Conservation (phyloP, 192 early-diverging fungal species). For the Entophlyctis luteolus region DNA sequence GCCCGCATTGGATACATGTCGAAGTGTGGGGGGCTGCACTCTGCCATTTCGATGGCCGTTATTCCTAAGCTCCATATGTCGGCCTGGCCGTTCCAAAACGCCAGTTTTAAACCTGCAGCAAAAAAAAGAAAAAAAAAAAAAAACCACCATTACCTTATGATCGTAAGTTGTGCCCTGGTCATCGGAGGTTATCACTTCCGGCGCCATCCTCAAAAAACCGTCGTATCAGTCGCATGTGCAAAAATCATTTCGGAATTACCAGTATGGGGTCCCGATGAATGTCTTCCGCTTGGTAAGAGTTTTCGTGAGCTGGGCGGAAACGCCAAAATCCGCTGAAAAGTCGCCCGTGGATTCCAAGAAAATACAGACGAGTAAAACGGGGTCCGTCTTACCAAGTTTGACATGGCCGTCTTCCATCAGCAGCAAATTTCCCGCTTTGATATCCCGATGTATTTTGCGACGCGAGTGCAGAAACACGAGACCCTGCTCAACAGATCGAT, state of each 20-base stretch:
- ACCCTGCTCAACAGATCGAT: conserved; percentile 34
- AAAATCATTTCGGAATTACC: conserved; percentile 20
- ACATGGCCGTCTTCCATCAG: conserved; percentile 73
- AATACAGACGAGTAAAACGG: neutral
- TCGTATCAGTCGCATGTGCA: neutral
- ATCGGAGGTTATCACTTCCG: conserved; percentile 52
- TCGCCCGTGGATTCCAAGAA: neutral
- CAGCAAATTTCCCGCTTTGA: conserved; percentile 91
- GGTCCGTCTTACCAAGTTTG: conserved; percentile 57
- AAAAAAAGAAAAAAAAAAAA: too few species aligned
- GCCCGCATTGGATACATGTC: conserved; percentile 95
- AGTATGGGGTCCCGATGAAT: conserved; percentile 92
- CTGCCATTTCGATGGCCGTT: conserved; percentile 63
- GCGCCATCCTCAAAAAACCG: conserved; percentile 41
- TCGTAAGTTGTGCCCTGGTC: conserved; percentile 45
- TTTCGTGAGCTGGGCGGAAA: conserved; percentile 77
- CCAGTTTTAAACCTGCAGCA: too few species aligned
- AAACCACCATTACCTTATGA: conserved; percentile 65
- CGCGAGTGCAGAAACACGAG: conserved; percentile 49
- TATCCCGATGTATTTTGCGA: conserved; percentile 68
- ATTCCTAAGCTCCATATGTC: conserved; percentile 98
- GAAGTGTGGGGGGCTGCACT: conserved; percentile 80
- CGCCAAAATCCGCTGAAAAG: conserved; percentile 86
- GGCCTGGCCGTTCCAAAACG: conserved; percentile 49
- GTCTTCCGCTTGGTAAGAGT: conserved; percentile 86